Percentiles rank a stretch among this genome's conserved stretches.
Evolutionary conservation across 805 yeast species (phyloP).

Genomic region (Isabelozyma heimii): DNA sequence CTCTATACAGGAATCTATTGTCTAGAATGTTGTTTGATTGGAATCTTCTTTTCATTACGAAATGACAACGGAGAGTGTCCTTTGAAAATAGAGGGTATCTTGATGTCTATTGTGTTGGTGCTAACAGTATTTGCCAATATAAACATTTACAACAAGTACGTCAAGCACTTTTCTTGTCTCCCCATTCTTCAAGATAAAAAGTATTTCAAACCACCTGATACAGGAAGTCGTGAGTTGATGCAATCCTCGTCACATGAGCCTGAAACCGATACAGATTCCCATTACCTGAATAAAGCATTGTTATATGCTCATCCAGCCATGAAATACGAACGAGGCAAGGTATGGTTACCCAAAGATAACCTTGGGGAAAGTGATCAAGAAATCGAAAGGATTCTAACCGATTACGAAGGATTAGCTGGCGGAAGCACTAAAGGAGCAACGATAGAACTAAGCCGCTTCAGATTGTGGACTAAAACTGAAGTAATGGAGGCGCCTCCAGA

Average conservation of each 20-base stretch:
- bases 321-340: slow-evolving; percentile 30
- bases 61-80: slow-evolving; percentile 43
- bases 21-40: slow-evolving; percentile 73
- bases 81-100: slow-evolving; percentile 47
- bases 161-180: slow-evolving; percentile 23
- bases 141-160: slow-evolving; percentile 44
- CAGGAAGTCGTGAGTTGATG: too few relatives aligned
- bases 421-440: slow-evolving; percentile 25
- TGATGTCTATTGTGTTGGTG: slow-evolving; percentile 51
- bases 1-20: slow-evolving; percentile 80
- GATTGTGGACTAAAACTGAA: slow-evolving; percentile 10
- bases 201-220: not conserved
- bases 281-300: slow-evolving; percentile 20
- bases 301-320: slow-evolving; percentile 38
- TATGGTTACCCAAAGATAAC: slow-evolving; percentile 42
- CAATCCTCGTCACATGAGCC: not conserved
- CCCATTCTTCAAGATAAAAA: slow-evolving; percentile 24
- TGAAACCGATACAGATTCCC: slow-evolving; percentile 1
- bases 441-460: slow-evolving; percentile 10
- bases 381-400: slow-evolving; percentile 13
- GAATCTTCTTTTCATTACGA: slow-evolving; percentile 64
- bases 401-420: slow-evolving; percentile 12
- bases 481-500: slow-evolving; percentile 34
- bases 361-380: slow-evolving; percentile 24
- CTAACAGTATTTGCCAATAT: slow-evolving; percentile 58